Evolutionary conservation across 257 asterid genomes (phyloP).

Genomic region (Penstemon eatonii): DNA sequence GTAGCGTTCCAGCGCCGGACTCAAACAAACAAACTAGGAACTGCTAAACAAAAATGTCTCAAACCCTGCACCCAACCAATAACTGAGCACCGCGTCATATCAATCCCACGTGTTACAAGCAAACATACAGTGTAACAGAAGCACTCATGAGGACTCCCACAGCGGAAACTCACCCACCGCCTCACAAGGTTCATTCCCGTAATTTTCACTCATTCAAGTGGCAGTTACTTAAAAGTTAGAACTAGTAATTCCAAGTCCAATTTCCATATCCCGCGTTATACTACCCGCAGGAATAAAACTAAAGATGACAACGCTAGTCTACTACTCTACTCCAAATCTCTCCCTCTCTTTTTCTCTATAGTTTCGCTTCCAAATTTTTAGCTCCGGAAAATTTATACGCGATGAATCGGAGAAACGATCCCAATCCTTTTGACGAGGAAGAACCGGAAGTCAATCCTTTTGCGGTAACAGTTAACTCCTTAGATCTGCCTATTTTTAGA

Average conservation of each 20-base stretch:
- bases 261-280: constrained; percentile 28
- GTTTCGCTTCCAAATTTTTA: constrained; percentile 20
- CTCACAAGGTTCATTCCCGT: constrained; percentile 9
- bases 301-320: background rate
- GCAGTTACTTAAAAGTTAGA: background rate
- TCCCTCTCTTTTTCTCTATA: constrained; percentile 25
- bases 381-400: constrained; percentile 27
- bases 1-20: constrained; percentile 21
- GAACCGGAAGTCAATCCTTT: constrained; percentile 98
- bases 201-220: background rate
- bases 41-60: background rate
- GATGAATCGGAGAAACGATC: constrained; percentile 82
- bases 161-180: constrained; percentile 10
- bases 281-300: background rate
- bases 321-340: constrained; percentile 9
- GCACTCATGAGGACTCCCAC: constrained; percentile 6
- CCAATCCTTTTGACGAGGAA: constrained; percentile 94
- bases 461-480: constrained; percentile 66
- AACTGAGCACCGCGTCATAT: constrained; percentile 4
- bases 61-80: constrained; percentile 10
- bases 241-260: background rate
- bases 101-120: background rate
- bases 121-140: background rate
- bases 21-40: background rate
- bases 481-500: constrained; percentile 47